A percentile compares a stretch with the other conserved stretches of the same genome.
phyloP scores from a whole-genome alignment of 192 early-diverging fungal species.

The Mortierella antarctica region DNA sequence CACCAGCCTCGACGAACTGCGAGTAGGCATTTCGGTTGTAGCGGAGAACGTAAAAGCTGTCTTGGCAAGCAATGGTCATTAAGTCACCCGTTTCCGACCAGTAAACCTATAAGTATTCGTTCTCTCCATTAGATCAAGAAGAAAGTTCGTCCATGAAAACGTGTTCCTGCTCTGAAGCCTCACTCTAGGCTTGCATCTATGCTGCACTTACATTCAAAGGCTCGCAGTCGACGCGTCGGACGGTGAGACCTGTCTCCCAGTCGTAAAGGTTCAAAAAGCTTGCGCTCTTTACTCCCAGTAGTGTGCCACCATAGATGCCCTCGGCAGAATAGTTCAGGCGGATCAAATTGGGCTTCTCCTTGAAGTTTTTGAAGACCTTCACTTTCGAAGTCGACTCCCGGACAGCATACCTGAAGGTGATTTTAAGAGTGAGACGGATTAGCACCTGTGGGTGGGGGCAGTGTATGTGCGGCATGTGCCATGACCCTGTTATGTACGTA shows the following conservation, averaged over 20 bases:
- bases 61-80: conserved; percentile 92
- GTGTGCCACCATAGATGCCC: conserved; percentile 93
- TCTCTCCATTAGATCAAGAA: neutral
- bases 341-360: conserved; percentile 83
- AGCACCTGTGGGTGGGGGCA: neutral
- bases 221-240: conserved; percentile 95
- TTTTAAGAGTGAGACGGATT: neutral
- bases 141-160: neutral
- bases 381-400: conserved; percentile 93
- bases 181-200: conserved; percentile 5
- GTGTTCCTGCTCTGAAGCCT: neutral
- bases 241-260: conserved; percentile 93
- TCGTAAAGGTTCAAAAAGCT: conserved; percentile 95
- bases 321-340: conserved; percentile 88
- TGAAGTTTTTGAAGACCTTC: conserved; percentile 95
- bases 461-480: neutral
- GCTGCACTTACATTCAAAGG: conserved; percentile 71
- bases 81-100: conserved; percentile 97
- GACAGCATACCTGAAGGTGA: conserved; percentile 78
- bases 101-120: conserved; percentile 64
- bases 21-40: conserved; percentile 90
- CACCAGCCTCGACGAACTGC: conserved; percentile 75
- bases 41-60: conserved; percentile 94
- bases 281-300: conserved; percentile 88
- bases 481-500: conserved; percentile 46